These are phyloP conservation scores for Corymbia citriodora DNA, from an alignment of 441 rosid genomes.

Conservation along the genomic window DNA sequence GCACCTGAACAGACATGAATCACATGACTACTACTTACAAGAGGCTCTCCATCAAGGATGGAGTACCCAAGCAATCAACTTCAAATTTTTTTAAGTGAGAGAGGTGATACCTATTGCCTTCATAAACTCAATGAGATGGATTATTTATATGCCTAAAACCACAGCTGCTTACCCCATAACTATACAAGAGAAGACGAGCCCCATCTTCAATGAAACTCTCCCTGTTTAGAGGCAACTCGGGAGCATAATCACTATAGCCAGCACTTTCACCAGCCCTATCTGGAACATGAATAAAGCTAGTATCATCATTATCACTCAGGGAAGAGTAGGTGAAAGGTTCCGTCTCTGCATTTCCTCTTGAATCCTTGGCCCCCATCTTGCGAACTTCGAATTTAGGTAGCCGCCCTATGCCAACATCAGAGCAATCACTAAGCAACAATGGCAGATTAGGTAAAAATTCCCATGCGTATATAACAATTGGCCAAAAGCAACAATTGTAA, in stretches of 20 bases:
- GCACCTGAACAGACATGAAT: neutral
- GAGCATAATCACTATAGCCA: conserved; percentile 19
- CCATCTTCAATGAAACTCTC: conserved; percentile 26
- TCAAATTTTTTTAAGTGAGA: neutral
- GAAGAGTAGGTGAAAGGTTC: conserved; percentile 20
- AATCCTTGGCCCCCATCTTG: conserved; percentile 41
- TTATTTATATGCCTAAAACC: neutral
- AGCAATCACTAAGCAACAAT: neutral
- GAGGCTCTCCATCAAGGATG: neutral
- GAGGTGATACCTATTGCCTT: neutral
- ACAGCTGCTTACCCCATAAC: conserved; percentile 66
- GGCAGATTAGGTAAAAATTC: neutral
- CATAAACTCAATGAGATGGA: neutral
- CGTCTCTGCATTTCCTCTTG: conserved; percentile 18
- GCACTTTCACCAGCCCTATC: conserved; percentile 22
- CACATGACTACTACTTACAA: neutral
- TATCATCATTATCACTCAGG: conserved; percentile 23
- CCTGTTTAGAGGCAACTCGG: conserved; percentile 18
- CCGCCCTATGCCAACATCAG: conserved; percentile 44
- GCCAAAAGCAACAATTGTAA: neutral
- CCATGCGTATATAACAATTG: neutral
- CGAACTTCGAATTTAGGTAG: conserved; percentile 60
- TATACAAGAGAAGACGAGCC: conserved; percentile 34
- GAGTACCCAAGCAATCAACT: neutral
- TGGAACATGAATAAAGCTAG: conserved; percentile 21